These are phyloP conservation scores for Hippophae rhamnoides DNA, from an alignment of 306 rosid genomes.

Conservation along the genomic window DNA sequence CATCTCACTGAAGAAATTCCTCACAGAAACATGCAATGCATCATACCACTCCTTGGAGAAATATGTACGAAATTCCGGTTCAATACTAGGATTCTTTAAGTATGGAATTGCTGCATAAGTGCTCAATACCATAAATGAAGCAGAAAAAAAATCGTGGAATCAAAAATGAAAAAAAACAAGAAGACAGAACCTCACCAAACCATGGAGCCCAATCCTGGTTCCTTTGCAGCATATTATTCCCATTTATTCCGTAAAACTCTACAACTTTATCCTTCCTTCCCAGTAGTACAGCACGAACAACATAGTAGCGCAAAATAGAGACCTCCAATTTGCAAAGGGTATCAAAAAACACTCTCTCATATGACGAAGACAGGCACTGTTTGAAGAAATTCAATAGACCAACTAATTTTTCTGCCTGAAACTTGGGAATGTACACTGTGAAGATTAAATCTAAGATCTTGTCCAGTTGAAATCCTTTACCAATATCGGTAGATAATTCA, in stretches of 20 bases:
- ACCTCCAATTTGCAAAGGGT: constrained; percentile 58
- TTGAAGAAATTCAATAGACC: constrained; percentile 66
- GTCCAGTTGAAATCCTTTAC: constrained; percentile 66
- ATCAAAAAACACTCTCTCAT: constrained; percentile 35
- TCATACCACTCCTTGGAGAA: constrained; percentile 88
- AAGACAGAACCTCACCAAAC: constrained; percentile 63
- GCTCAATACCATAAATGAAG: constrained; percentile 16
- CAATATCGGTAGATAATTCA: constrained; percentile 65
- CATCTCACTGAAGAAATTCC: constrained; percentile 84
- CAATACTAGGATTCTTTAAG: constrained; percentile 63
- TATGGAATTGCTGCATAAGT: constrained; percentile 76
- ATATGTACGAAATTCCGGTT: constrained; percentile 60
- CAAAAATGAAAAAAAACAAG: constrained; percentile 2
- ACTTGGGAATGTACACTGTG: constrained; percentile 61
- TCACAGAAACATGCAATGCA: constrained; percentile 73
- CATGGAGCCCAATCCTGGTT: constrained; percentile 73
- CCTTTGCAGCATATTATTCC: constrained; percentile 57
- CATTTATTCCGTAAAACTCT: constrained; percentile 50
- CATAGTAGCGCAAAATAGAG: constrained; percentile 58
- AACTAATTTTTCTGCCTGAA: constrained; percentile 55
- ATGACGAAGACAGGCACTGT: constrained; percentile 61
- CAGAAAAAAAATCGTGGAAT: constrained; percentile 8
- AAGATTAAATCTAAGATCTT: constrained; percentile 77
- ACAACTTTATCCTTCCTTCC: constrained; percentile 57
- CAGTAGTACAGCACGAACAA: constrained; percentile 54